Percentiles rank a stretch among this genome's conserved stretches.
Evolutionary conservation across 2,329 filamentous ascomycete genomes (phyloP).

Genomic region (Neocucurbitaria cava): DNA sequence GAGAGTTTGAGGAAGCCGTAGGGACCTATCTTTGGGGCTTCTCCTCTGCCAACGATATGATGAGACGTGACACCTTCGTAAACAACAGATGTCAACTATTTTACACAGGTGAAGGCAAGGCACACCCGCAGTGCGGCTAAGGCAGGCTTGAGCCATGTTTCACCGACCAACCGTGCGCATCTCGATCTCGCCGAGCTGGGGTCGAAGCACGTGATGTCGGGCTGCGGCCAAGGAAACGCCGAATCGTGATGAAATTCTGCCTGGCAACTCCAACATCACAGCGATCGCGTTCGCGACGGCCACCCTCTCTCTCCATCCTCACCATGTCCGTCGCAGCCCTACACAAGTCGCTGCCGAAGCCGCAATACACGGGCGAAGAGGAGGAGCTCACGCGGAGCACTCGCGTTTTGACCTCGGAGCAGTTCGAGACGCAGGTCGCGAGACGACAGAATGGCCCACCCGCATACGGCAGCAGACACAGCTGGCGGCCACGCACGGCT

Average conservation of each 20-base stretch:
- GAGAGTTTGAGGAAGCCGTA: neutral
- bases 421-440: slow-evolving; percentile 84
- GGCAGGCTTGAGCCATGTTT: neutral
- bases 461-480: slow-evolving; percentile 82
- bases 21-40: too few species aligned
- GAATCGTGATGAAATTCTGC: slow-evolving; percentile 14
- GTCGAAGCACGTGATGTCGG: slow-evolving; percentile 13
- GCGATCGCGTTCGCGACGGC: neutral
- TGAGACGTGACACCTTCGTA: too few species aligned
- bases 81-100: too few species aligned
- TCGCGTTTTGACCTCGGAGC: slow-evolving; percentile 78
- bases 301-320: slow-evolving; percentile 7
- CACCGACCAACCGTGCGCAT: neutral
- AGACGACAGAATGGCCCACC: slow-evolving; percentile 79
- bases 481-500: slow-evolving; percentile 86
- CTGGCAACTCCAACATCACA: neutral
- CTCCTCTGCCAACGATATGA: too few species aligned
- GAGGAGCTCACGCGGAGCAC: slow-evolving; percentile 84
- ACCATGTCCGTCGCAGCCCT: slow-evolving; percentile 64
- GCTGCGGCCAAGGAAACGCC: slow-evolving; percentile 8
- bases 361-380: slow-evolving; percentile 88
- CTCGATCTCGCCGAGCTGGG: too few species aligned
- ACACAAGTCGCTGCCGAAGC: slow-evolving; percentile 81
- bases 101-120: neutral
- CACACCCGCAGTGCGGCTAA: neutral